Conservation (phyloP, 306 rosid species). For the Lagenaria siceraria region DNA sequence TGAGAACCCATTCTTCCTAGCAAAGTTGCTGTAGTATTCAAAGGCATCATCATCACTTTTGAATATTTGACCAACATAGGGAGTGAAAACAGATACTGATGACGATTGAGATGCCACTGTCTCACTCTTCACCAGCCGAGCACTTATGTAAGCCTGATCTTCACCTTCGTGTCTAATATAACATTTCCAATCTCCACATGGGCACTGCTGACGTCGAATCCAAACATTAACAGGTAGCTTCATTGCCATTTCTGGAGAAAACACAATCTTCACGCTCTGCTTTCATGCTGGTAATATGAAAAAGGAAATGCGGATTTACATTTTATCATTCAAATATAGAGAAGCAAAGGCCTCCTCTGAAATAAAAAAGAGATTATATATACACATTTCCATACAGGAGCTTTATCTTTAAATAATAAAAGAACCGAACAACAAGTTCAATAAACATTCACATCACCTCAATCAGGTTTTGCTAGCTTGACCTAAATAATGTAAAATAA, state of each 20-base stretch:
- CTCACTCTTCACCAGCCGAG: constrained; percentile 30
- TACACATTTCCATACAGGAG: neutral
- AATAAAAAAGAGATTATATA: neutral
- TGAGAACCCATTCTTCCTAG: constrained; percentile 57
- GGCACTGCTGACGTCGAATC: constrained; percentile 51
- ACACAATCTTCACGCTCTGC: neutral
- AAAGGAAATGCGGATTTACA: neutral
- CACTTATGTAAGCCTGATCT: constrained; percentile 26
- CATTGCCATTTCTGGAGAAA: constrained; percentile 17
- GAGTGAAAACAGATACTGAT: constrained; percentile 45
- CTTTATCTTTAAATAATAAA: neutral
- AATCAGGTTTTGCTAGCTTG: neutral
- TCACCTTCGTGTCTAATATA: constrained; percentile 46
- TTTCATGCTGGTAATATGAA: neutral
- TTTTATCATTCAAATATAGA: neutral
- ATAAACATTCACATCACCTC: neutral
- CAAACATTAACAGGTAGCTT: constrained; percentile 43
- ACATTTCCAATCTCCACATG: constrained; percentile 70
- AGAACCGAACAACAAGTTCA: neutral
- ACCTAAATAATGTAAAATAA: neutral
- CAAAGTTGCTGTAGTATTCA: constrained; percentile 50
- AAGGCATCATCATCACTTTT: constrained; percentile 52
- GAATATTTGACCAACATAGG: constrained; percentile 62
- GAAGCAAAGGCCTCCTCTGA: neutral
- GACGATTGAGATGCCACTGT: constrained; percentile 17